These are phyloP conservation scores for Penicillium sp. DNA, from an alignment of 2,329 filamentous ascomycete species.

Conservation along the genomic window DNA sequence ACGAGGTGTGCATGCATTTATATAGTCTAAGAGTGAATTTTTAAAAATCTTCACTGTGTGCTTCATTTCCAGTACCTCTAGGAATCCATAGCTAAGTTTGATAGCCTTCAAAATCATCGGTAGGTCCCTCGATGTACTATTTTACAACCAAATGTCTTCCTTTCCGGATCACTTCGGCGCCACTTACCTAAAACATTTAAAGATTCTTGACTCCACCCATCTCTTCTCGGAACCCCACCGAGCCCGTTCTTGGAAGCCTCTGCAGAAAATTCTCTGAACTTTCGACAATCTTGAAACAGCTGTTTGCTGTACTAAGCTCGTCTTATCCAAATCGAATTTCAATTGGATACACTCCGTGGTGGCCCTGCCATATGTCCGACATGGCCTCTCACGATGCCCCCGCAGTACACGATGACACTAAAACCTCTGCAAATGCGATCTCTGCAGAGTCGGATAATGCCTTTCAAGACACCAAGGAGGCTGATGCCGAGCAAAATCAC, in stretches of 20 bases:
- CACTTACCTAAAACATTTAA: constrained; percentile 21
- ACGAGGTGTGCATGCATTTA: too few species aligned
- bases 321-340: not conserved
- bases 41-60: too few species aligned
- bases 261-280: constrained; percentile 13
- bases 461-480: constrained; percentile 14
- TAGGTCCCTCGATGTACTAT: not conserved
- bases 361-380: not conserved
- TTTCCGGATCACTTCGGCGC: not conserved
- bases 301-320: not conserved
- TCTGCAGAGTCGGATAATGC: constrained; percentile 11
- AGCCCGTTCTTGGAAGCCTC: constrained; percentile 3
- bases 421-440: not conserved
- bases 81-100: too few species aligned
- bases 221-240: constrained; percentile 7
- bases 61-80: not conserved
- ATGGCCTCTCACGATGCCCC: constrained; percentile 16
- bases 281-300: not conserved
- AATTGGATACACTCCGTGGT: not conserved
- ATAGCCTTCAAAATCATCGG: too few species aligned
- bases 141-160: not conserved
- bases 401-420: not conserved
- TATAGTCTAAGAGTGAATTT: too few species aligned
- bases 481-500: constrained; percentile 21
- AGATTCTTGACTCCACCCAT: constrained; percentile 14